Percentiles rank a stretch among this genome's conserved stretches.
phyloP scores from a whole-genome alignment of 371 early-diverging fungal species.

The Coemansia sp. region DNA sequence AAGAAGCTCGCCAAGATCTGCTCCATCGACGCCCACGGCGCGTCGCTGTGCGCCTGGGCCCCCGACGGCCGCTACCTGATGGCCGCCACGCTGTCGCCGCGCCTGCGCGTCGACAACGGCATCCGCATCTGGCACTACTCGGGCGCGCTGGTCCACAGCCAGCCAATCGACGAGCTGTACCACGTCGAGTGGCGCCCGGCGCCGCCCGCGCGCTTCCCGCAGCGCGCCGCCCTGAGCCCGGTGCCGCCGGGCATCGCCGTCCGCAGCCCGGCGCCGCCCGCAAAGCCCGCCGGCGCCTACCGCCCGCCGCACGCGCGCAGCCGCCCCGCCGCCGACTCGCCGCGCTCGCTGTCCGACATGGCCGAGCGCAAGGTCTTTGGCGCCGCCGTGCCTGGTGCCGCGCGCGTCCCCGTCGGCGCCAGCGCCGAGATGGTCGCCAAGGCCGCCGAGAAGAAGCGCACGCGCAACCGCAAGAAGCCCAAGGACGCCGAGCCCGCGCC shows the following conservation, averaged over 20 bases:
- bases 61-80: slow-evolving; percentile 91
- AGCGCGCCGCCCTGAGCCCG: slow-evolving; percentile 67
- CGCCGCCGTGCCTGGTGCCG: slow-evolving; percentile 21
- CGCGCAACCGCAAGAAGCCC: slow-evolving; percentile 42
- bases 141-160: slow-evolving; percentile 79
- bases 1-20: slow-evolving; percentile 75
- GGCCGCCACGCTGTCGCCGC: slow-evolving; percentile 89
- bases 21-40: slow-evolving; percentile 77
- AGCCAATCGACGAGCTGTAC: slow-evolving; percentile 80
- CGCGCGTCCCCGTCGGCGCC: slow-evolving; percentile 37
- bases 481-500: slow-evolving; percentile 19
- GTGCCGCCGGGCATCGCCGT: slow-evolving; percentile 42
- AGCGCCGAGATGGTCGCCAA: slow-evolving; percentile 17
- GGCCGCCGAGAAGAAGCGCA: slow-evolving; percentile 22
- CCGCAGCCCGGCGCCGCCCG: slow-evolving; percentile 4
- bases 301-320: slow-evolving; percentile 51
- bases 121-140: slow-evolving; percentile 94
- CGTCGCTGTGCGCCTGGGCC: slow-evolving; percentile 85
- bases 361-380: slow-evolving; percentile 39
- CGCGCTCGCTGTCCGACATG: slow-evolving; percentile 48
- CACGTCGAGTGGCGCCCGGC: slow-evolving; percentile 79
- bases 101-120: slow-evolving; percentile 97
- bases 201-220: slow-evolving; percentile 64
- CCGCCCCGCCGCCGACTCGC: slow-evolving; percentile 23
- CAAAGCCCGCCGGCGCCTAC: slow-evolving; percentile 50